Base-by-base conservation (phyloP, 371 early-diverging fungal species). In the Mucor piriformis region DNA sequence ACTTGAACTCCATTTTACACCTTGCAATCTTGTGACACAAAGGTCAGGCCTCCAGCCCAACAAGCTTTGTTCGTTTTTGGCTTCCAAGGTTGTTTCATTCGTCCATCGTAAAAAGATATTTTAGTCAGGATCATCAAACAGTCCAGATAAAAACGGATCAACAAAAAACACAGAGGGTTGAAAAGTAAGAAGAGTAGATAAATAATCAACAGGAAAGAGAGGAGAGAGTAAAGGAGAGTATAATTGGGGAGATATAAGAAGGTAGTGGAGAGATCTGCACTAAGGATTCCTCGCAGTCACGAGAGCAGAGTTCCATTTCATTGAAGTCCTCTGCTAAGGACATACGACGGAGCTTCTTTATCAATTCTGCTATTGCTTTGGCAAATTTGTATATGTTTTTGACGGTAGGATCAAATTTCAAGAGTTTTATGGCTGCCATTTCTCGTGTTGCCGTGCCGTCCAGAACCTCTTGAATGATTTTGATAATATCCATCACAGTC, bases 121-220 rank as follows among this genome's bases (percentile, higher is more conserved):
- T 32, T 56, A 47, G 15, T 63, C 63, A n/a, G 63, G 53, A 57
- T 63, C 57, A 24, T 63, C 56, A 56, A 63, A 63, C 33, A 49
- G 43, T 20, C 54, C 64, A 38, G 27, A 55, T 55, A 61, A 55
- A 55, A 61, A 61, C 29, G 50, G 55, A 61, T 54, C 61, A 55
- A 61, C 44, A 33, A 48, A 61, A n/a, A n/a, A n/a, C n/a, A n/a
- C n/a, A n/a, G n/a, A n/a, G n/a, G n/a, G n/a, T n/a, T n/a, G n/a
- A n/a, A n/a, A n/a, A n/a, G n/a, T n/a, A n/a, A n/a, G n/a, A n/a
- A n/a, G n/a, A n/a, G n/a, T n/a, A n/a, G n/a, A n/a, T n/a, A n/a
- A n/a, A n/a, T n/a, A n/a, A n/a, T n/a, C n/a, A n/a, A n/a, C n/a
- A n/a, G n/a, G n/a, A n/a, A n/a, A n/a, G n/a, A n/a, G n/a, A n/a